These are phyloP conservation scores for Umbilicaria muhlenbergii DNA, from an alignment of 495 filamentous ascomycete genomes.

Conservation along the genomic window DNA sequence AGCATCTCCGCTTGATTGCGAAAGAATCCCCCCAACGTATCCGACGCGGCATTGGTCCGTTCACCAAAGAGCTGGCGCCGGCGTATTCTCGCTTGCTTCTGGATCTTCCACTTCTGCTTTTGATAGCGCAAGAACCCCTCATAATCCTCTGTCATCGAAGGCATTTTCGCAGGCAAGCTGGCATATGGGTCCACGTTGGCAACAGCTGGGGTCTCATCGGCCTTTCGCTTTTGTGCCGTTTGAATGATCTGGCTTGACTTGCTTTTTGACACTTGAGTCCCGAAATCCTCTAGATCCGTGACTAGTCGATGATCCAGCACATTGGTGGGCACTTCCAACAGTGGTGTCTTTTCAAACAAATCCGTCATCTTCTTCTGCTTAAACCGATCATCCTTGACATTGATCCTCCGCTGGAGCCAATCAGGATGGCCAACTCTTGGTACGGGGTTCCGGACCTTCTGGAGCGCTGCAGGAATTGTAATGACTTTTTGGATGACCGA, in stretches of 20 bases:
- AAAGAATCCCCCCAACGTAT: conserved; percentile 75
- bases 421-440: conserved; percentile 89
- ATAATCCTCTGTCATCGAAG: conserved; percentile 75
- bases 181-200: conserved; percentile 66
- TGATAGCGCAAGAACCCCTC: conserved; percentile 82
- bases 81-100: conserved; percentile 78
- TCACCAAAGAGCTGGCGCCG: conserved; percentile 90
- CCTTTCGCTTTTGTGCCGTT: conserved; percentile 70
- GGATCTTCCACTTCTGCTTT: conserved; percentile 98
- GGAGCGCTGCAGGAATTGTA: conserved; percentile 90
- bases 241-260: conserved; percentile 50
- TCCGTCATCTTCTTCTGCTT: conserved; percentile 99
- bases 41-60: conserved; percentile 45
- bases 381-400: conserved; percentile 87
- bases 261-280: conserved; percentile 50
- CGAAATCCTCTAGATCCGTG: conserved; percentile 79
- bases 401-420: conserved; percentile 87
- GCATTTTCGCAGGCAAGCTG: conserved; percentile 72
- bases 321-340: conserved; percentile 60
- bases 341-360: conserved; percentile 63
- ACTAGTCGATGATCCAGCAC: conserved; percentile 41
- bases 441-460: conserved; percentile 89
- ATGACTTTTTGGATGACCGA: conserved; percentile 98
- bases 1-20: conserved; percentile 78
- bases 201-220: conserved; percentile 45